phyloP scores from a whole-genome alignment of 768 basidiomycete species.

The Xanthoconium stramineum region DNA sequence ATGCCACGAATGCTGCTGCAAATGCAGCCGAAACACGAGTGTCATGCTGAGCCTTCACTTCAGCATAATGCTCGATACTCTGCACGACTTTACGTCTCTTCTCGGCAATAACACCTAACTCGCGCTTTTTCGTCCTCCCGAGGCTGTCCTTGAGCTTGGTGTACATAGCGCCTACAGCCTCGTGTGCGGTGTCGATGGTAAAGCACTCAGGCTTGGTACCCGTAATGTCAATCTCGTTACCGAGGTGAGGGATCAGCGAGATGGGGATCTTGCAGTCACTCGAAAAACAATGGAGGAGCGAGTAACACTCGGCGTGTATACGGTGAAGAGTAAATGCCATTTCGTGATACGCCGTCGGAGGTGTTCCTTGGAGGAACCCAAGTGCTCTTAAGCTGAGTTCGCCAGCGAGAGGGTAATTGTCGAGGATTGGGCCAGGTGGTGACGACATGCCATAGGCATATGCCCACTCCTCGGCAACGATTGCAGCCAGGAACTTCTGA shows the following conservation, averaged over 20 bases:
- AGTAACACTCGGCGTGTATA: constrained; percentile 75
- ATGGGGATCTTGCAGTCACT: constrained; percentile 85
- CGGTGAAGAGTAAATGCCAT: constrained; percentile 79
- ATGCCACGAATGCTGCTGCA: constrained; percentile 87
- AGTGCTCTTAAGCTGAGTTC: constrained; percentile 70
- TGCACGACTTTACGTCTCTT: constrained; percentile 64
- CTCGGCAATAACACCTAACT: constrained; percentile 70
- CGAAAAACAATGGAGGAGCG: constrained; percentile 77
- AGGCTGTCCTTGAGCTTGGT: constrained; percentile 70
- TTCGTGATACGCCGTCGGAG: constrained; percentile 85
- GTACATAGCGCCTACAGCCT: constrained; percentile 69
- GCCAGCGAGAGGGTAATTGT: constrained; percentile 56
- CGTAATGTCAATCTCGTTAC: constrained; percentile 72
- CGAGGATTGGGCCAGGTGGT: constrained; percentile 43
- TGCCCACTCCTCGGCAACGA: constrained; percentile 93
- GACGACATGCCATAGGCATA: constrained; percentile 42
- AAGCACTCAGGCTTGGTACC: constrained; percentile 65
- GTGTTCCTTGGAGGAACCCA: constrained; percentile 66
- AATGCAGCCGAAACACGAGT: constrained; percentile 85
- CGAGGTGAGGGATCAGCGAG: constrained; percentile 75
- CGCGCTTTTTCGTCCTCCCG: constrained; percentile 75
- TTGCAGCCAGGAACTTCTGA: constrained; percentile 82
- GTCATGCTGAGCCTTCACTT: constrained; percentile 83
- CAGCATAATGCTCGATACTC: constrained; percentile 75
- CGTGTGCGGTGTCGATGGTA: constrained; percentile 73